Percentiles rank a stretch among this genome's conserved stretches.
Conservation (phyloP, 2,329 filamentous ascomycete species). For the Hypoxylon sp. region DNA sequence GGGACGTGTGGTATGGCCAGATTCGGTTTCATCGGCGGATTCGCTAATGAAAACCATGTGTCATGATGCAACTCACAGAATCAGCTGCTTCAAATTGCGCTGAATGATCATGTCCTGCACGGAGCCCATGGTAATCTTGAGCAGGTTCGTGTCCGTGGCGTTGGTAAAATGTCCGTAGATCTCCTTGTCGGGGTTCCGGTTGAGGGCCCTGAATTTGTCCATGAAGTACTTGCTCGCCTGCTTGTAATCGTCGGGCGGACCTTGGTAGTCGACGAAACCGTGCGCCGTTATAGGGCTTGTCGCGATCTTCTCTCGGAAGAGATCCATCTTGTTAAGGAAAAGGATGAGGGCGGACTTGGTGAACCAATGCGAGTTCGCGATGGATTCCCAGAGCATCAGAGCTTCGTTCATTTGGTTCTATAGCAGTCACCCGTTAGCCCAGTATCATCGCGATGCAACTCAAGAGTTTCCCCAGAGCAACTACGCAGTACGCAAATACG, state of each 20-base stretch:
- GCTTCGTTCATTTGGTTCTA: conserved; percentile 94
- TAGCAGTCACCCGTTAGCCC: conserved; percentile 20
- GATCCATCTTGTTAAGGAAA: conserved; percentile 89
- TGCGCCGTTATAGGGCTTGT: conserved; percentile 78
- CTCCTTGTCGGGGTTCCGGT: conserved; percentile 73
- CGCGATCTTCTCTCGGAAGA: conserved; percentile 81
- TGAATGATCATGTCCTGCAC: conserved; percentile 91
- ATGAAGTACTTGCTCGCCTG: conserved; percentile 84
- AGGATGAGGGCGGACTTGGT: conserved; percentile 83
- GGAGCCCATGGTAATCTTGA: conserved; percentile 87
- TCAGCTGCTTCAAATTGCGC: conserved; percentile 82
- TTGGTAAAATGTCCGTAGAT: conserved; percentile 73
- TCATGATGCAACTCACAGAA: conserved; percentile 66
- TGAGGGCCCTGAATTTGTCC: conserved; percentile 82
- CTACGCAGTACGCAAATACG: conserved; percentile 1
- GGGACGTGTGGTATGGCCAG: conserved; percentile 39
- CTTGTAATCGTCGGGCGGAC: conserved; percentile 77
- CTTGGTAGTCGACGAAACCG: conserved; percentile 82
- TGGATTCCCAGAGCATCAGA: conserved; percentile 86
- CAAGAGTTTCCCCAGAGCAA: neutral
- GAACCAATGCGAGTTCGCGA: conserved; percentile 89
- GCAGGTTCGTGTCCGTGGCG: conserved; percentile 75
- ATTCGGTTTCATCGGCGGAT: conserved; percentile 40
- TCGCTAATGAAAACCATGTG: conserved; percentile 37
- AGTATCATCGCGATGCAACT: neutral